Percentiles rank a stretch among this genome's conserved stretches.
Conservation (phyloP, 768 basidiomycete species). For the Russula virescens region DNA sequence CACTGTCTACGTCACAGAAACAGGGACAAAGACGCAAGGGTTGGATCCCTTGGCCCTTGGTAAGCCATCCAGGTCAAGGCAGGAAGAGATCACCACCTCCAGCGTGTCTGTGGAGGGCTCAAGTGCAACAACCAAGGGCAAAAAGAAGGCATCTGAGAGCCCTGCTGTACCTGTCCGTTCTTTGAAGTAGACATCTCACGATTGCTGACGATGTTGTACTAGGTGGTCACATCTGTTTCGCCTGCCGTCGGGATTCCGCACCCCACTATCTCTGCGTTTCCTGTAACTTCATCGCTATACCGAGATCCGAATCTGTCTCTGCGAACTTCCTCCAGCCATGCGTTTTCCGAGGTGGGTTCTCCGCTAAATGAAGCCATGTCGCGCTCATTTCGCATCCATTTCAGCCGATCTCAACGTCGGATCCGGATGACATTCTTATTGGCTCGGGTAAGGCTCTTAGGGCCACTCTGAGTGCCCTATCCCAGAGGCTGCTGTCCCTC, state of each 20-base stretch:
- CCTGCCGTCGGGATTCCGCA: background rate
- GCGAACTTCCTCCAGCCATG: background rate
- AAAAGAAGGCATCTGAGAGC: background rate
- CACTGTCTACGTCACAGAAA: slow-evolving; percentile 19
- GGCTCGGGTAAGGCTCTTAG: slow-evolving; percentile 13
- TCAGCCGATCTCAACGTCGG: background rate
- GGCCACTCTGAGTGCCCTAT: slow-evolving; percentile 12
- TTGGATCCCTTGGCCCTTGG: slow-evolving; percentile 7
- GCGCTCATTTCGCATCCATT: background rate
- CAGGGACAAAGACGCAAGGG: slow-evolving; percentile 12
- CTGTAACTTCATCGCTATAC: background rate
- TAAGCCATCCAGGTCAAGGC: background rate
- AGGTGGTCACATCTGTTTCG: slow-evolving; percentile 3
- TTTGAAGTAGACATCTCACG: background rate
- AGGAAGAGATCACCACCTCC: background rate
- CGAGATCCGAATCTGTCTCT: slow-evolving; percentile 1
- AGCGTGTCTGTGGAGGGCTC: background rate
- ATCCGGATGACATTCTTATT: slow-evolving; percentile 1
- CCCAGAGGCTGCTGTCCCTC: slow-evolving; percentile 17
- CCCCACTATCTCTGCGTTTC: background rate
- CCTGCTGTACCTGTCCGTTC: slow-evolving; percentile 1
- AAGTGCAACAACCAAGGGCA: slow-evolving; percentile 6
- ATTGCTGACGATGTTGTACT: background rate
- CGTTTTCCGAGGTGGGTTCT: slow-evolving; percentile 5
- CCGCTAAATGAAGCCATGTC: background rate